A percentile compares a stretch with the other conserved stretches of the same genome.
Conservation (phyloP, 2,329 filamentous ascomycete species). For the Xylaria digitata region DNA sequence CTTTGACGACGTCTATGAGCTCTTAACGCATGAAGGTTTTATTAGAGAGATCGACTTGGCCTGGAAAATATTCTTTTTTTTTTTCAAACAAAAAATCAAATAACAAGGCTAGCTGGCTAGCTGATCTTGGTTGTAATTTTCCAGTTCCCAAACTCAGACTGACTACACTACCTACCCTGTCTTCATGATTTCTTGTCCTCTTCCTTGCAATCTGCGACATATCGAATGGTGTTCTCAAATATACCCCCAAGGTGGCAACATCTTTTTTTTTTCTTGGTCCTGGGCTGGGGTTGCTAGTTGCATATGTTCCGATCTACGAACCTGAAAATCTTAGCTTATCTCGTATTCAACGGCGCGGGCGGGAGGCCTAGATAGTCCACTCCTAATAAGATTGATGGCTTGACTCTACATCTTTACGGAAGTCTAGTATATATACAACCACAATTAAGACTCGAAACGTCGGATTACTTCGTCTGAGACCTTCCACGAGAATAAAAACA, state of each 20-base stretch:
- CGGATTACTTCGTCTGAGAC: neutral
- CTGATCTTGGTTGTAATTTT: slow-evolving; percentile 28
- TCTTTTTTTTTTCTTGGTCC: slow-evolving; percentile 23
- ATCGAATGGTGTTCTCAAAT: slow-evolving; percentile 26
- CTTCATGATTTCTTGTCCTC: slow-evolving; percentile 17
- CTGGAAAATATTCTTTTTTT: neutral
- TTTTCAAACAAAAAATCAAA: slow-evolving; percentile 11
- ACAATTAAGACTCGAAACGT: neutral
- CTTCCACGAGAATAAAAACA: neutral
- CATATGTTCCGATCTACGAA: slow-evolving; percentile 13
- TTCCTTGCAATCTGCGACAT: slow-evolving; percentile 5
- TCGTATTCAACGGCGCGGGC: slow-evolving; percentile 17
- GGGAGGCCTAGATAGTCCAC: slow-evolving; percentile 1
- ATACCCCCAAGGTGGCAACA: slow-evolving; percentile 38
- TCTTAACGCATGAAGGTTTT: slow-evolving; percentile 20
- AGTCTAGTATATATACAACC: slow-evolving; percentile 2
- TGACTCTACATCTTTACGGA: neutral
- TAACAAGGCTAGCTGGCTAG: slow-evolving; percentile 34
- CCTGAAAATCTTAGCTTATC: slow-evolving; percentile 18
- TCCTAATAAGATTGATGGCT: slow-evolving; percentile 1
- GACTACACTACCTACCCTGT: slow-evolving; percentile 11
- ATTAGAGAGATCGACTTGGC: slow-evolving; percentile 24
- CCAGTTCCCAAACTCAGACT: slow-evolving; percentile 7
- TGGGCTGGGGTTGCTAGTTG: slow-evolving; percentile 25
- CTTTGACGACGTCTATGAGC: slow-evolving; percentile 27